Conservation (phyloP, 1,284 basidiomycete genomes). For the Veloboletus limbatus region DNA sequence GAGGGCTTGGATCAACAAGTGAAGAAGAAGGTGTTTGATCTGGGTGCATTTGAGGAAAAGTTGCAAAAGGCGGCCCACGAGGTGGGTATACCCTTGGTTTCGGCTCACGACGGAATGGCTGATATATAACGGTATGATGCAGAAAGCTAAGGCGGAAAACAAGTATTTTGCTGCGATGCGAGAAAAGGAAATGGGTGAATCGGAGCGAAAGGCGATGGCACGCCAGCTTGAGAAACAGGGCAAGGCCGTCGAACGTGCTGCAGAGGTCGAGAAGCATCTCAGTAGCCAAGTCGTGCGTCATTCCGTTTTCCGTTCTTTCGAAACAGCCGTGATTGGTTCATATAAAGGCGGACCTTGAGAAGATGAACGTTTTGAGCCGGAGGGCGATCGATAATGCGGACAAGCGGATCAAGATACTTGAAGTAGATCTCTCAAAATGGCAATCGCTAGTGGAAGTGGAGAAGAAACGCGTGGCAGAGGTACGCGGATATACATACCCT, state of each 20-base stretch:
- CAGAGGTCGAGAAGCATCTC: constrained; percentile 64
- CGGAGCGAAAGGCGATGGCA: constrained; percentile 68
- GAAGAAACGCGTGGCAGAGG: constrained; percentile 37
- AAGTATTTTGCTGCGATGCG: constrained; percentile 93
- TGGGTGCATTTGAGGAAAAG: constrained; percentile 76
- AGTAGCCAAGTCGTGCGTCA: constrained; percentile 53
- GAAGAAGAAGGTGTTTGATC: constrained; percentile 81
- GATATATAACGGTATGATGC: not conserved
- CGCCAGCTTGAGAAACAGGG: constrained; percentile 76
- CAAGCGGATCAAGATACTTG: constrained; percentile 34
- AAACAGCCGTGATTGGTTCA: not conserved
- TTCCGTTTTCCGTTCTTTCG: not conserved
- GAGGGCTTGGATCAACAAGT: constrained; percentile 83
- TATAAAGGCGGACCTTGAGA: constrained; percentile 48
- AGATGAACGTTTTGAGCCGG: constrained; percentile 44
- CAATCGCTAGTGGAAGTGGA: constrained; percentile 38
- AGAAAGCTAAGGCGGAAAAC: constrained; percentile 93
- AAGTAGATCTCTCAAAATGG: constrained; percentile 33
- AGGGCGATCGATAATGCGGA: constrained; percentile 43
- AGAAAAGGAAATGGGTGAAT: constrained; percentile 80
- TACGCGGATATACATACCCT: constrained; percentile 6
- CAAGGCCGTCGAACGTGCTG: constrained; percentile 69
- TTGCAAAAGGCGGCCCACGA: constrained; percentile 62
- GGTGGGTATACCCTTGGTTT: constrained; percentile 36
- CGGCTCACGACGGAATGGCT: not conserved